Conservation (phyloP, 1,284 basidiomycete species). For the Malassezia pachydermatis region DNA sequence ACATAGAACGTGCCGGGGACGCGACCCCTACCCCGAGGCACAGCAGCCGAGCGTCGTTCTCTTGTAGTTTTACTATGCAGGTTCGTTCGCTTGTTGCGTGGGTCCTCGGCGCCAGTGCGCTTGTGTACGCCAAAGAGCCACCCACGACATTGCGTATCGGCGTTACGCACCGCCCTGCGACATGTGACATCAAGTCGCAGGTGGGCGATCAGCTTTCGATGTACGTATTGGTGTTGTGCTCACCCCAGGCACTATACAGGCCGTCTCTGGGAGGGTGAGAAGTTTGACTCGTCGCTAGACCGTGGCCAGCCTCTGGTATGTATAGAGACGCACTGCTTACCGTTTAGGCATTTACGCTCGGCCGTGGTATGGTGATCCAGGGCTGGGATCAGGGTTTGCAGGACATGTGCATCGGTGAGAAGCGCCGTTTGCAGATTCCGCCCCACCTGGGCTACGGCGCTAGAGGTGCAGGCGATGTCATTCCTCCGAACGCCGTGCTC, state of each 20-base stretch:
- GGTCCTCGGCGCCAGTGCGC: background rate
- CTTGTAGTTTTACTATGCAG: background rate
- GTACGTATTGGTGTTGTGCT: constrained; percentile 10
- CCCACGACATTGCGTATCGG: constrained; percentile 38
- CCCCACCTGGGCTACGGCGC: constrained; percentile 53
- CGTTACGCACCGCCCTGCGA: constrained; percentile 51
- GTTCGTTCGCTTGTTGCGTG: no score
- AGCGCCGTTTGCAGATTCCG: constrained; percentile 60
- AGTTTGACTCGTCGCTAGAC: constrained; percentile 70
- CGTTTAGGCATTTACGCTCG: constrained; percentile 51
- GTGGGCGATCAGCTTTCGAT: constrained; percentile 63
- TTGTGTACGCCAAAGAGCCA: constrained; percentile 21
- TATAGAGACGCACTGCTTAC: background rate
- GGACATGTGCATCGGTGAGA: constrained; percentile 79
- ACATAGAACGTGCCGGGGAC: background rate
- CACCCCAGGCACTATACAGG: constrained; percentile 56
- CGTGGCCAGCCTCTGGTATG: constrained; percentile 55
- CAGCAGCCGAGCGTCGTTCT: background rate
- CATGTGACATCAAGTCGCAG: constrained; percentile 56
- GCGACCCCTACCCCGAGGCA: no score
- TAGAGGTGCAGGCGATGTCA: constrained; percentile 64
- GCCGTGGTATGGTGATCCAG: constrained; percentile 66
- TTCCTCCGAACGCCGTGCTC: constrained; percentile 71
- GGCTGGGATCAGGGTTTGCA: constrained; percentile 53
- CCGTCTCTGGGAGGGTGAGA: constrained; percentile 59